Evolutionary conservation across 345 rosid species (phyloP), one percentile per base, ranked within the genome.

Genomic region (Syzygium jambos): DNA sequence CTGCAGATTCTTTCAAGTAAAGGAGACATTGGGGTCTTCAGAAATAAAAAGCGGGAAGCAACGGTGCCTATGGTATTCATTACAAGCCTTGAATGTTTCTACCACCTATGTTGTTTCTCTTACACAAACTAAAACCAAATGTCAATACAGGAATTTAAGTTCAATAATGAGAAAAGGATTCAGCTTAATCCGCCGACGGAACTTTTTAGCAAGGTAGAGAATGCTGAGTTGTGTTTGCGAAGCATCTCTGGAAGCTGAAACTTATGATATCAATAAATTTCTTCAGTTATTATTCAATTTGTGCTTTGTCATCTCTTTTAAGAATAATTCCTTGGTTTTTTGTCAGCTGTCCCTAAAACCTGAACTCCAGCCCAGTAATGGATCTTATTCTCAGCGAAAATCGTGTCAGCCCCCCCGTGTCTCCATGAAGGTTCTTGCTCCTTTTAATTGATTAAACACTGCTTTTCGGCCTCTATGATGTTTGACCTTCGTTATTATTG

Each of bases 171-270:
- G 87, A 95, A 91, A 91, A 95, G 90, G 89, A 88, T 87, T 91
- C 94, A 84, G 51, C 94, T 91, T 88, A 92, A 93, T 93, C 93
- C 92, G 34, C 98, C 99, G 12, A 86, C 91, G 46, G 99, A 98
- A 52, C 97, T 96, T 89, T 95, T 96, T 89, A 94, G 95, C 87
- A 98, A 95, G 99, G 99, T 98, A 93, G 88, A 73, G 13, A 38
- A 34, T 73, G 14, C 49, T 38, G 49, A 73, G 82, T 38, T 73
- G 82, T 73, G 84, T 53, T 56, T 85, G 85, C 19, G 29, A 12
- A 49, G 63, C 17, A 61, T 7, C 27, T 86, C 22, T 54, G 19
- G 43, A 52, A 84, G 82, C 34, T 27, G 56, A 15, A 49, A 78
- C 34, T 38, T 77, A 43, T 38, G 49, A 21, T 34, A 61, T 49